Evolutionary conservation across 495 filamentous ascomycete species (phyloP), one percentile per base, ranked within the genome.

Genomic region (Cercophora scortea): DNA sequence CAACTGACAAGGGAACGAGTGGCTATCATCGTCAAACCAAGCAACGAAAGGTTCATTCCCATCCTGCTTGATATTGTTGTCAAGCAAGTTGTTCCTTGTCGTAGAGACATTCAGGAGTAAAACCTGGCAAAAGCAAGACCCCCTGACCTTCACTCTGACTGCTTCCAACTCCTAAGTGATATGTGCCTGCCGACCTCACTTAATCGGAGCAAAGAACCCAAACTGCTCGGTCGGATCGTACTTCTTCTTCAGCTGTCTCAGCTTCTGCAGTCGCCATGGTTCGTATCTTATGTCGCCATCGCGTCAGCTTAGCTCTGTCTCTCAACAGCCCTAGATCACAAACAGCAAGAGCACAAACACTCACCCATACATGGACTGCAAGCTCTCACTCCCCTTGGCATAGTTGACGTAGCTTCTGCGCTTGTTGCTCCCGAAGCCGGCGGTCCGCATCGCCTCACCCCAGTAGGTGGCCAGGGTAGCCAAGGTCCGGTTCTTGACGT

Each of bases 201-300:
- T 3, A 16, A 81, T 72, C 6, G 78, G 77, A 3, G 56, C 68
- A 51, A 70, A 82, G 40, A 71, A 81, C 32, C 68, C 69, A 52
- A 83, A 83, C 33, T 56, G 60, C n/a, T 66, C 64, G 1, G 64
- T 6, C 0, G 81, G 79, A 54, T 84, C 81, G 52, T 79, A 81
- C 61, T 71, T 69, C n/a, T 57, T 54, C 70, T 84, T 83, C 61
- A 83, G 57, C 0, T 40, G 49, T 35, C 48, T 49, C 50, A 83
- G 63, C 15, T 65, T 64, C 36, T 71, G 25, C 53, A 73, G 60
- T 1, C 77, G 65, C 76, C 77, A 81, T 8, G 48, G 32, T 45
- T 79, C 76, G 51, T 69, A 66, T 1, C 80, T 59, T 73, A 50
- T 79, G 80, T n/a, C n/a, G n/a, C n/a, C 46, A 18, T 7, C 18